Evolutionary conservation across 1,284 basidiomycete genomes (phyloP), one percentile per base, ranked within the genome.

Genomic region (Taiwanofungus camphoratus): DNA sequence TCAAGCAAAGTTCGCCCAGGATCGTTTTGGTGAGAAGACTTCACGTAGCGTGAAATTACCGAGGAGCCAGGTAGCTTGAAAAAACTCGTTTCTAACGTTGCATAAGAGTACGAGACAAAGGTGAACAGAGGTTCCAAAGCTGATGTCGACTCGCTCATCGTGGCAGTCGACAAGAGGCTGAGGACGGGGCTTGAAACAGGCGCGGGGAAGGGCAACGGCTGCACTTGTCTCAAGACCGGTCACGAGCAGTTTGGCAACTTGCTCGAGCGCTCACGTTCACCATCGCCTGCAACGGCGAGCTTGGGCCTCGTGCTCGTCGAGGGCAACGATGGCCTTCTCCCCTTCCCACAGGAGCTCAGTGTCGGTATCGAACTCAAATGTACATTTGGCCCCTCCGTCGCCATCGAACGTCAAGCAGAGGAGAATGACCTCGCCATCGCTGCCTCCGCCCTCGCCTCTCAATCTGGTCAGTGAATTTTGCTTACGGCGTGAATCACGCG

Each of bases 1-100:
- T 99, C 96, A 50, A 99, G 79, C 5, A 98, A 56, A 0, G 92
- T 93, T 43, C 96, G 77, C 33, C 90, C 90, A 1, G 96, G 95
- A 64, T 94, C 92, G 62, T 94, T 85, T 62, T 86, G 84, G 69
- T 90, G 84, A 46, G 92, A 87, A 61, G 92, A 79, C 65, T 80
- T 85, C 67, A 96, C 87, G 66, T 97, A 97, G 56, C 93, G 88
- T 44, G 87, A 77, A 51, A 96, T 66, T 58, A 97, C 91, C 7
- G 88, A 82, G 13, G 91, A 94, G 39, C 94, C 93, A 3, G 93
- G 94, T 22, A 96, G 68, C 44, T 75, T 77, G 67, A 75, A 79
- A 62, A 89, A 87, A 0, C 71, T 72, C 13, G 70, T 67, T 61
- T 87, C 79, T 4, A 76, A 53, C 2, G 72, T 72, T 1, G 71